phyloP scores from a whole-genome alignment of 139 green algal genomes.

The Coelastrella sp. region DNA sequence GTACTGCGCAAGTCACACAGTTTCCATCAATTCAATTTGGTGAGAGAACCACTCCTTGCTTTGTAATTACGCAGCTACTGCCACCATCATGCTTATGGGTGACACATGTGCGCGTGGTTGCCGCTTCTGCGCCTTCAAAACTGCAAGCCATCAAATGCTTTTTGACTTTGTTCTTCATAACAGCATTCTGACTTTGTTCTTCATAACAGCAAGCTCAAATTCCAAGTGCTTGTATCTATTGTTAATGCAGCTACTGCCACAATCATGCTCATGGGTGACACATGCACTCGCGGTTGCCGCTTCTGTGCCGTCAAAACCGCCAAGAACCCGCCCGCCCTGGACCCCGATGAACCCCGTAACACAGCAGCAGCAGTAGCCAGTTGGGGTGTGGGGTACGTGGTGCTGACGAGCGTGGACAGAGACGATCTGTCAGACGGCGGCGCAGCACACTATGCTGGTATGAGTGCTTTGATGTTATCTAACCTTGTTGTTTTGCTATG shows the following conservation, averaged over 20 bases:
- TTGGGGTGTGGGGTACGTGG: conserved; percentile 97
- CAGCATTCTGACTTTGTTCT: too few species aligned
- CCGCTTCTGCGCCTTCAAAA: conserved; percentile 61
- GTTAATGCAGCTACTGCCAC: conserved; percentile 46
- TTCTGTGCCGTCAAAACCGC: conserved; percentile 56
- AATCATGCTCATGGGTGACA: conserved; percentile 94
- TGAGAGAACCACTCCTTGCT: too few species aligned
- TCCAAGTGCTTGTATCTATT: not conserved
- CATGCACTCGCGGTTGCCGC: conserved; percentile 90
- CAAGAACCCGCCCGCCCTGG: conserved; percentile 84
- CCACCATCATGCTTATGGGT: conserved; percentile 90
- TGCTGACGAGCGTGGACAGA: conserved; percentile 89
- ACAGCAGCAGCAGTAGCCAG: conserved; percentile 88
- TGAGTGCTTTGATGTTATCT: not conserved
- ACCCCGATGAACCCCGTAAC: conserved; percentile 94
- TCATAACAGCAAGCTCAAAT: not conserved
- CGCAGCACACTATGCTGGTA: conserved; percentile 85
- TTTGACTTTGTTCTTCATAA: not conserved
- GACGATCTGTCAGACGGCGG: conserved; percentile 95
- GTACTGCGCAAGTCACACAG: too few species aligned
- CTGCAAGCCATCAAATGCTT: conserved; percentile 9
- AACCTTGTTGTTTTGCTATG: too few species aligned
- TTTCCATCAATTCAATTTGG: too few species aligned
- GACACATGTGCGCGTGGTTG: conserved; percentile 95
- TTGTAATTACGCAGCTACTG: conserved; percentile 43